Percentiles rank a stretch among this genome's conserved stretches.
Conservation (phyloP, 495 filamentous ascomycete genomes). For the Penicillium odoratum region DNA sequence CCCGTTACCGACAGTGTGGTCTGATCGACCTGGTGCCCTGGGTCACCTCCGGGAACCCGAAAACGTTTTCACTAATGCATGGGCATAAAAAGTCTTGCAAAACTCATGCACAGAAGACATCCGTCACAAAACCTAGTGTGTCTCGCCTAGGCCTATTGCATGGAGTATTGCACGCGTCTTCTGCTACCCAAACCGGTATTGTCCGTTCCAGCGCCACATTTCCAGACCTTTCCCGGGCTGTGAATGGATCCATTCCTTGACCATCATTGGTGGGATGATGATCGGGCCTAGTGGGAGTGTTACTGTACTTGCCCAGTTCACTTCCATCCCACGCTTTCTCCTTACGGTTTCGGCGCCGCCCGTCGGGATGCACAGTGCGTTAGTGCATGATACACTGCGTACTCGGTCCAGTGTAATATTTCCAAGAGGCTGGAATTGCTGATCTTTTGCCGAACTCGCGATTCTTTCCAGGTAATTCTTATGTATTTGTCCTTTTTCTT, state of each 20-base stretch:
- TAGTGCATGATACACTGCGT: constrained; percentile 6
- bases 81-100: neutral
- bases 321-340: constrained; percentile 13
- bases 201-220: constrained; percentile 4
- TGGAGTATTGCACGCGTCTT: neutral
- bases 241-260: neutral
- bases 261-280: constrained; percentile 20
- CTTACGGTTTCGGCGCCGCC: constrained; percentile 14
- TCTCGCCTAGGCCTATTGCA: neutral
- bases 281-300: constrained; percentile 43
- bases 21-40: constrained; percentile 25
- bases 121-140: no score
- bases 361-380: constrained; percentile 7
- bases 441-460: neutral
- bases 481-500: constrained; percentile 6
- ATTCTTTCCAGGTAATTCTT: constrained; percentile 6
- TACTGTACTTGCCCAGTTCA: neutral
- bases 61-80: constrained; percentile 1
- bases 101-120: neutral
- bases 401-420: constrained; percentile 6
- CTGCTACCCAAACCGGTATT: neutral
- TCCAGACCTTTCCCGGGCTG: constrained; percentile 1
- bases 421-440: constrained; percentile 1
- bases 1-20: constrained; percentile 24
- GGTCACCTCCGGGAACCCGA: constrained; percentile 10